A percentile compares a stretch with the other conserved stretches of the same genome.
Evolutionary conservation across 495 filamentous ascomycete species (phyloP).

Genomic region (Letharia lupina): DNA sequence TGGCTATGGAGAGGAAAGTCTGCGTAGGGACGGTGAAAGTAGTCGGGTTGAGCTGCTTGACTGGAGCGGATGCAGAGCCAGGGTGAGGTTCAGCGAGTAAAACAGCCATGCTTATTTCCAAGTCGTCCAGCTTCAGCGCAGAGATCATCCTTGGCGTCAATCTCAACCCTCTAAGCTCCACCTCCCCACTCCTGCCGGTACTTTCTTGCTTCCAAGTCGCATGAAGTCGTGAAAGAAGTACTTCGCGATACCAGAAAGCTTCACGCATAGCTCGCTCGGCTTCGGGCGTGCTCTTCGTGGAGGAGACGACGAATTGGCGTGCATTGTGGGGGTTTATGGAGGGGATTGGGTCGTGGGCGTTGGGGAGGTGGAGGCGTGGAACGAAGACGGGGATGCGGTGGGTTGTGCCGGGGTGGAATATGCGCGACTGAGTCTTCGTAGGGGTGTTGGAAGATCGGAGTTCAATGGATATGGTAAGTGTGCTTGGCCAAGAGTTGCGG

Average conservation of each 20-base stretch:
- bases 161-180: slow-evolving; percentile 68
- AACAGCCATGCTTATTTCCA: slow-evolving; percentile 58
- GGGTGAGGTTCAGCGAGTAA: slow-evolving; percentile 25
- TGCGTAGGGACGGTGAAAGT: slow-evolving; percentile 57
- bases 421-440: slow-evolving; percentile 21
- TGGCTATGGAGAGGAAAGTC: slow-evolving; percentile 58
- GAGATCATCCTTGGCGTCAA: slow-evolving; percentile 75
- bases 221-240: slow-evolving; percentile 60
- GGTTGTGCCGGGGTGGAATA: slow-evolving; percentile 69
- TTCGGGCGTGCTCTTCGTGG: slow-evolving; percentile 62
- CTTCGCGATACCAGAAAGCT: slow-evolving; percentile 88
- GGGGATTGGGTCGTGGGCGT: slow-evolving; percentile 71
- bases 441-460: slow-evolving; percentile 20
- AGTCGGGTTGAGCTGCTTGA: slow-evolving; percentile 38
- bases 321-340: slow-evolving; percentile 63
- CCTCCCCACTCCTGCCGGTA: slow-evolving; percentile 51
- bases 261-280: slow-evolving; percentile 70
- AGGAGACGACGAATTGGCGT: slow-evolving; percentile 80
- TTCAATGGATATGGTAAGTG: slow-evolving; percentile 44
- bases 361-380: slow-evolving; percentile 63
- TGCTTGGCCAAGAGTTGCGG: slow-evolving; percentile 77
- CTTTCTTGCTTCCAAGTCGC: slow-evolving; percentile 63
- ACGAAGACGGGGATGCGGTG: slow-evolving; percentile 69
- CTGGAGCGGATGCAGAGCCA: slow-evolving; percentile 17
- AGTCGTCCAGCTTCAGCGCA: slow-evolving; percentile 69